Evolutionary conservation across 2,329 filamentous ascomycete species (phyloP).

Genomic region (Pseudogymnoascus sp.): DNA sequence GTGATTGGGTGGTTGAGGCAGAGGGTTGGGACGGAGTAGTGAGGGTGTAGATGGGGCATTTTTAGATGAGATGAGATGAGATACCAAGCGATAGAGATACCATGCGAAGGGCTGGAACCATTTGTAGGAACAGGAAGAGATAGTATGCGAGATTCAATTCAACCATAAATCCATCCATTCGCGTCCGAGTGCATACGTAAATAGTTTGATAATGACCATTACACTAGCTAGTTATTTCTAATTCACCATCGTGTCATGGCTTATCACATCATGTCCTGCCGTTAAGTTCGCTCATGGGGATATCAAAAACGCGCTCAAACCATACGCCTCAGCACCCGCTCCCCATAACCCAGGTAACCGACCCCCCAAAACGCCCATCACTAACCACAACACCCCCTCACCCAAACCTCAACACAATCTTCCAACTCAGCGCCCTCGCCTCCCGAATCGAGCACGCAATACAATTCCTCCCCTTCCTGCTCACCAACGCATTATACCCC

Average conservation of each 20-base stretch:
- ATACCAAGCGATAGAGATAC: background rate
- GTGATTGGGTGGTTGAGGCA: constrained; percentile 38
- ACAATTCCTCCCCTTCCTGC: constrained; percentile 59
- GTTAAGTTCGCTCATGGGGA: constrained; percentile 1
- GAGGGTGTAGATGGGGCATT: background rate
- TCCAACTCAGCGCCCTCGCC: constrained; percentile 62
- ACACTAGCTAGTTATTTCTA: background rate
- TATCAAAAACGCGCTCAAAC: constrained; percentile 4
- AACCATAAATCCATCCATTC: background rate
- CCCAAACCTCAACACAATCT: constrained; percentile 35
- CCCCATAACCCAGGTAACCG: background rate
- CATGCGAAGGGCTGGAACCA: background rate
- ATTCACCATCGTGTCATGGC: no score
- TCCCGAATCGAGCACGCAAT: constrained; percentile 68
- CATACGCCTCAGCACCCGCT: background rate
- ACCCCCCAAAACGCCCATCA: background rate
- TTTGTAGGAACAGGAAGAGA: background rate
- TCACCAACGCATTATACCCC: constrained; percentile 68
- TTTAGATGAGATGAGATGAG: background rate
- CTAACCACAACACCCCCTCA: background rate
- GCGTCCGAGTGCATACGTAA: background rate
- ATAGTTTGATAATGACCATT: background rate
- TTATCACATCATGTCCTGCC: background rate
- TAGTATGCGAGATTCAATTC: background rate
- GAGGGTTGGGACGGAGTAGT: constrained; percentile 25